Evolutionary conservation across 2,329 filamentous ascomycete genomes (phyloP).

Genomic region (Cryphonectria nitschkei): DNA sequence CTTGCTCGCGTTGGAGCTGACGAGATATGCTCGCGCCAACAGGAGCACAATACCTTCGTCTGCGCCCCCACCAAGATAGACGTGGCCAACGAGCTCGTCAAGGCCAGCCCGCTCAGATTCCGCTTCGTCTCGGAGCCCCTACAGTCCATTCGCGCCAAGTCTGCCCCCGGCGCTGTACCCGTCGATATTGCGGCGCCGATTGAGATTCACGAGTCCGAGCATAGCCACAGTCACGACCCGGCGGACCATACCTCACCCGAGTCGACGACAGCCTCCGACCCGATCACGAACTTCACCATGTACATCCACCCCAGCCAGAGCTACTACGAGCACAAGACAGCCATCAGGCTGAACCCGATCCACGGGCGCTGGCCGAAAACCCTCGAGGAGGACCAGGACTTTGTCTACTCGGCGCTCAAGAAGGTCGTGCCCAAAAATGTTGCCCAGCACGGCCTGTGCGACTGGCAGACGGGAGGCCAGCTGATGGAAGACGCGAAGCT

Average conservation of each 20-base stretch:
- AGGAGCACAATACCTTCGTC: slow-evolving; percentile 56
- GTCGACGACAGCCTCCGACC: slow-evolving; percentile 17
- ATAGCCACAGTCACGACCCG: not conserved
- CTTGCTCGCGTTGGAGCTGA: not conserved
- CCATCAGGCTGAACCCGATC: slow-evolving; percentile 42
- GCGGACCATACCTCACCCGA: not conserved
- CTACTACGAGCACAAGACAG: slow-evolving; percentile 49
- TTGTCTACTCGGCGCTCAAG: slow-evolving; percentile 43
- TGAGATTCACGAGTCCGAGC: slow-evolving; percentile 27
- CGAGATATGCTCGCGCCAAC: not conserved
- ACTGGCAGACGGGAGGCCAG: slow-evolving; percentile 46
- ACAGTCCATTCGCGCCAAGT: slow-evolving; percentile 30
- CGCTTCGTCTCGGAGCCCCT: slow-evolving; percentile 40
- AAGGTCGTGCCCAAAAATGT: slow-evolving; percentile 45
- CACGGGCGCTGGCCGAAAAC: slow-evolving; percentile 47
- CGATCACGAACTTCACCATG: slow-evolving; percentile 46
- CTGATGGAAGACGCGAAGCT: slow-evolving; percentile 30
- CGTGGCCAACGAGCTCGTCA: slow-evolving; percentile 46
- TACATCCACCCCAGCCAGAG: slow-evolving; percentile 44
- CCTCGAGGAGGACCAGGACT: slow-evolving; percentile 35
- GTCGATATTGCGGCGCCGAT: slow-evolving; percentile 28
- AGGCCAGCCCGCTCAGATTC: slow-evolving; percentile 53
- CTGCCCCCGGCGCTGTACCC: slow-evolving; percentile 25
- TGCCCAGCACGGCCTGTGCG: slow-evolving; percentile 44
- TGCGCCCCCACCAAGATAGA: slow-evolving; percentile 48